Evolutionary conservation across 805 yeast genomes (phyloP), one percentile per base, ranked within the genome.

Genomic region (Cyberlindnera americana): DNA sequence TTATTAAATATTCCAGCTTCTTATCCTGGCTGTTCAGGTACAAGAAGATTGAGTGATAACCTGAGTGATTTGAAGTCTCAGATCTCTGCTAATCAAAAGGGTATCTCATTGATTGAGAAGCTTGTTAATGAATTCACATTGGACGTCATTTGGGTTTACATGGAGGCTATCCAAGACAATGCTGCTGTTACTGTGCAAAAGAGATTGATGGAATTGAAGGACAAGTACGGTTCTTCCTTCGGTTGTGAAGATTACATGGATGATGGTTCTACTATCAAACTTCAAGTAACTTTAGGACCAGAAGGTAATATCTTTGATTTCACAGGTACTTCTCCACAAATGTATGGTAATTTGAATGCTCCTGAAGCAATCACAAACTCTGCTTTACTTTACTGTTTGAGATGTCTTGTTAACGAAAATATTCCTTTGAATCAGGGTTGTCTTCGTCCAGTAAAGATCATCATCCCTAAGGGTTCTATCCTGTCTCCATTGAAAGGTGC

Each of bases 281-380:
- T 86, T 28, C 65, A 67, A 16, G 77, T 85, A 16, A 61, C 68
- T 1, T 70, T 77, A 37, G 68, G 70, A 46, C 40, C 44, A 6
- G 67, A 68, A 3, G 67, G 72, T 21, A 88, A 91, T 15, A 65
- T 70, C 13, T 87, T 90, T 61, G 96, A 91, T 60, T 91, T 91
- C 55, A 68, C 75, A 2, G 96, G 93, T 13, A 83, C 96, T 0
- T 84, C 95, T 4, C 78, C 81, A n/a, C 95, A 91, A 59, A 75
- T 85, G 35, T 83, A 85, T 58, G 95, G 95, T 19, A 91, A 91
- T 59, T 71, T 87, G 62, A 91, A 93, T 61, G 96, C 97, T 0
- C 98, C 99, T 1, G 77, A 72, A 48, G 95, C 97, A 0, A 87
- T 93, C 47, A 82, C 95, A 2, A 78, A 78, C 55, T 84, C 95